Percentiles rank a stretch among this genome's conserved stretches.
Evolutionary conservation across 2,329 filamentous ascomycete genomes (phyloP).

Genomic region (Penicillium palitans): DNA sequence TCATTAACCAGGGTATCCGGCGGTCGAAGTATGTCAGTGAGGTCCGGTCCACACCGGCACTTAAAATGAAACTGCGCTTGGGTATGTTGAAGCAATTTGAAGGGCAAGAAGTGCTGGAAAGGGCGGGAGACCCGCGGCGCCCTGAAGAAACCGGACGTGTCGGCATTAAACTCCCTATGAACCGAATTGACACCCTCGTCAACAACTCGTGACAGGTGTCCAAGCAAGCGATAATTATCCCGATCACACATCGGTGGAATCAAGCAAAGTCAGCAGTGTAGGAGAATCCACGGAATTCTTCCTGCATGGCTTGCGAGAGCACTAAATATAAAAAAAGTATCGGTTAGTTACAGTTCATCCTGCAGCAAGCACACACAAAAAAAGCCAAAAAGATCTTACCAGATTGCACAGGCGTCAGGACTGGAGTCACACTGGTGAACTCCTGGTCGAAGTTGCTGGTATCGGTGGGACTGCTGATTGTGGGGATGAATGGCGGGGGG

Average conservation of each 20-base stretch:
- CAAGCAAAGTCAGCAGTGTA: slow-evolving; percentile 90
- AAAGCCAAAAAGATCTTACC: slow-evolving; percentile 59
- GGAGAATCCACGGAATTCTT: slow-evolving; percentile 98
- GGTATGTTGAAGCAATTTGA: slow-evolving; percentile 28
- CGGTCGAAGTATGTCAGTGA: slow-evolving; percentile 19
- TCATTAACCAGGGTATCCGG: slow-evolving; percentile 26
- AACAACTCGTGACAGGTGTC: slow-evolving; percentile 12
- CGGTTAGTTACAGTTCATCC: slow-evolving; percentile 16
- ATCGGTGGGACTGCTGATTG: slow-evolving; percentile 88
- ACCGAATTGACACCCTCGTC: slow-evolving; percentile 8
- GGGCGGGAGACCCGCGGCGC: slow-evolving; percentile 20
- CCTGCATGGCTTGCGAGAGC: slow-evolving; percentile 96
- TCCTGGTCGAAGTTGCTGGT: slow-evolving; percentile 99
- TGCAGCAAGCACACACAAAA: background rate
- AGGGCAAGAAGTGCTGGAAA: slow-evolving; percentile 21
- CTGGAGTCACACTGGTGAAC: slow-evolving; percentile 96
- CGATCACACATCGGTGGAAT: slow-evolving; percentile 24
- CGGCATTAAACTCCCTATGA: slow-evolving; percentile 11
- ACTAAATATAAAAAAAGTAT: slow-evolving; percentile 55
- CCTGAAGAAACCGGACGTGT: slow-evolving; percentile 10
- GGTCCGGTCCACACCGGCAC: slow-evolving; percentile 21
- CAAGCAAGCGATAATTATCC: slow-evolving; percentile 15
- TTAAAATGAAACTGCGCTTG: slow-evolving; percentile 25
- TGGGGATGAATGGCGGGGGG: slow-evolving; percentile 82
- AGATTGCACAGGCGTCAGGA: slow-evolving; percentile 94